These are phyloP conservation scores for Rhytidhysteron rufulum DNA, from an alignment of 2,329 filamentous ascomycete genomes.

Conservation along the genomic window DNA sequence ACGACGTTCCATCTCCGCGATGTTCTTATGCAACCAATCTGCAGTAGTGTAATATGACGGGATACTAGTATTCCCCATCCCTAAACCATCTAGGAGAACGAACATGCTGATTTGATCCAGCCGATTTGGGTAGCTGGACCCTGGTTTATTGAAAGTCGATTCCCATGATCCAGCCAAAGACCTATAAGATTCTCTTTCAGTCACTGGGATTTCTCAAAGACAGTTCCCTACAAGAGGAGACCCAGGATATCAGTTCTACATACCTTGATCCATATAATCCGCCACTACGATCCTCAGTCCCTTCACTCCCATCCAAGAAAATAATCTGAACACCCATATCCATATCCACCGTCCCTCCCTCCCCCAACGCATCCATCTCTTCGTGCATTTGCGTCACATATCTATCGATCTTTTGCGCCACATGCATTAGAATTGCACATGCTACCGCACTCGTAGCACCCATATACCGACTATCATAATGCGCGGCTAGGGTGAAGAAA, in stretches of 20 bases:
- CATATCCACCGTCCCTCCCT: conserved; percentile 54
- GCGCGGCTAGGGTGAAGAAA: conserved; percentile 81
- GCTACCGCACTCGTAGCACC: conserved; percentile 90
- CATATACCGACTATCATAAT: conserved; percentile 90
- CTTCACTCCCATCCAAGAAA: conserved; percentile 91
- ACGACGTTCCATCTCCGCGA: conserved; percentile 71
- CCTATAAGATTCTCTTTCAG: conserved; percentile 18
- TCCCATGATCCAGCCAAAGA: conserved; percentile 85
- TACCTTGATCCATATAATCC: conserved; percentile 81
- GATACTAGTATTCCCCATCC: conserved; percentile 63
- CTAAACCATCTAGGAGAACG: conserved; percentile 83
- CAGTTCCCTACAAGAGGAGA: not conserved
- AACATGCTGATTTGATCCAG: conserved; percentile 84
- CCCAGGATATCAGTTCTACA: conserved; percentile 8
- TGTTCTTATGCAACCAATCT: conserved; percentile 85
- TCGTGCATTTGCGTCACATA: conserved; percentile 85
- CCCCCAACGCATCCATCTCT: conserved; percentile 53
- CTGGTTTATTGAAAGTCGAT: conserved; percentile 60
- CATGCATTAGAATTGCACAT: conserved; percentile 89
- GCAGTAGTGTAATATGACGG: conserved; percentile 88
- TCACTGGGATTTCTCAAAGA: not conserved
- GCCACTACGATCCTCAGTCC: conserved; percentile 75
- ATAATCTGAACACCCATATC: conserved; percentile 84
- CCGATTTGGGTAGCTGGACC: conserved; percentile 70
- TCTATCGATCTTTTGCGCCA: conserved; percentile 73